A percentile compares a stretch with the other conserved stretches of the same genome.
Evolutionary conservation across 495 filamentous ascomycete genomes (phyloP).

Genomic region (Penicillium silybi): DNA sequence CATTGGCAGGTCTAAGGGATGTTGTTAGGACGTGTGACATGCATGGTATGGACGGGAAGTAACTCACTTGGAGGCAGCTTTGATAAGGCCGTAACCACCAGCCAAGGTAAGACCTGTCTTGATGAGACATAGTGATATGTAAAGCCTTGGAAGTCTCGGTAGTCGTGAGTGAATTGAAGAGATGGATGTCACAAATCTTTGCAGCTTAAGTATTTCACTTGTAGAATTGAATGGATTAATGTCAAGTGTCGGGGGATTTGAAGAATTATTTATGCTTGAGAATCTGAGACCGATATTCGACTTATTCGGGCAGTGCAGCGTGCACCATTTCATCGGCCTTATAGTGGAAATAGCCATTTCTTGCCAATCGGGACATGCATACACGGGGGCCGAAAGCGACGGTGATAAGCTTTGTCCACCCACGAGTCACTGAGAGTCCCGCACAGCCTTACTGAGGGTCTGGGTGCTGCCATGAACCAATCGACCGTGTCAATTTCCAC

Average conservation of each 20-base stretch:
- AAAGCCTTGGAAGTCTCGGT: not conserved
- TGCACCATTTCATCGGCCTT: not conserved
- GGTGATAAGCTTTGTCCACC: not conserved
- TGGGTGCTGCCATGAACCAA: not conserved
- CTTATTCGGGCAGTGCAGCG: not conserved
- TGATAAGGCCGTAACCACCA: conserved; percentile 12
- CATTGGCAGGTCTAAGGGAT: conserved; percentile 6
- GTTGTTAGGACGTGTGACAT: not conserved
- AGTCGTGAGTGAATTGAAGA: not conserved
- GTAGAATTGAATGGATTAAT: not conserved
- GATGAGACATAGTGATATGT: conserved; percentile 12
- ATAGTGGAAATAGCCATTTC: not conserved
- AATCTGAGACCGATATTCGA: not conserved
- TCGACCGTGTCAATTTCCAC: not conserved
- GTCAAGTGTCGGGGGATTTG: not conserved
- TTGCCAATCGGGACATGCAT: not conserved
- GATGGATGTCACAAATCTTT: not conserved
- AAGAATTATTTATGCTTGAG: not conserved
- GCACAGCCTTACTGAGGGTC: not conserved
- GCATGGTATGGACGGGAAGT: not conserved
- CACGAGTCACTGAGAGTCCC: not conserved
- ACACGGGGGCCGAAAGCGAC: not conserved
- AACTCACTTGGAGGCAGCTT: conserved; percentile 13
- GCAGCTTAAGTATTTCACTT: not conserved
- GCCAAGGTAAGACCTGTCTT: conserved; percentile 13